phyloP scores from a whole-genome alignment of 805 yeast genomes.

The Saccharomycopsis fermentans region DNA sequence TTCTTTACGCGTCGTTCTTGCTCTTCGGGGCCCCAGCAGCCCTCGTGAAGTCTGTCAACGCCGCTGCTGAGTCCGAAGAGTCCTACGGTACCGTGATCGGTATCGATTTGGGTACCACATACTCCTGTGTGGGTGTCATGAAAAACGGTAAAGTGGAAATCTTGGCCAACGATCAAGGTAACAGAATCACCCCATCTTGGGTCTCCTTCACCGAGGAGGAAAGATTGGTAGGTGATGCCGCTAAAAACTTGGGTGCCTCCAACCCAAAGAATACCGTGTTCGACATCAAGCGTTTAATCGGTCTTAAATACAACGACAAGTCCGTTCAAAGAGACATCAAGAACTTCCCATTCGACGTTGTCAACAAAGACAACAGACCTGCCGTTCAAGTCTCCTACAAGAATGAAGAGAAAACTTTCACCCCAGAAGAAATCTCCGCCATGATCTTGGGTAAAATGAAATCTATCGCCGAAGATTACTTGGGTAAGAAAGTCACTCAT shows the following conservation, averaged over 20 bases:
- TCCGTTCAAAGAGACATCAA: conserved; percentile 74
- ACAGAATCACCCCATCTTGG: conserved; percentile 91
- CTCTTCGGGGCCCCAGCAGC: conserved; percentile 6
- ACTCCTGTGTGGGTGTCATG: conserved; percentile 92
- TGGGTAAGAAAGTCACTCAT: conserved; percentile 75
- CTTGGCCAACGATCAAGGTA: conserved; percentile 93
- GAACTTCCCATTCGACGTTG: conserved; percentile 69
- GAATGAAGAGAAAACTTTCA: conserved; percentile 67
- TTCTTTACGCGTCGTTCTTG: conserved; percentile 15
- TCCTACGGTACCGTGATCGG: conserved; percentile 68
- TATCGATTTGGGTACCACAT: conserved; percentile 95
- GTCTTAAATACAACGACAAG: conserved; percentile 66
- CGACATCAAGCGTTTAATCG: conserved; percentile 87
- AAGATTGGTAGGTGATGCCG: conserved; percentile 92
- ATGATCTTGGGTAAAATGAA: conserved; percentile 91
- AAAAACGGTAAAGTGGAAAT: conserved; percentile 82
- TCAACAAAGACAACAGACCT: conserved; percentile 71
- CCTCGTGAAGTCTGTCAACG: conserved; percentile 12
- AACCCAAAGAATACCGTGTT: conserved; percentile 81
- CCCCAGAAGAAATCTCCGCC: conserved; percentile 90
- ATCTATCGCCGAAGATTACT: conserved; percentile 81
- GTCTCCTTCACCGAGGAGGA: conserved; percentile 90
- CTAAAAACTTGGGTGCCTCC: conserved; percentile 89
- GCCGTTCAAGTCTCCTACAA: conserved; percentile 63
- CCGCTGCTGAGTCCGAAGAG: conserved; percentile 24